Evolutionary conservation across 2,329 filamentous ascomycete genomes (phyloP), one percentile per base, ranked within the genome.

Genomic region (Thyridium curvatum): DNA sequence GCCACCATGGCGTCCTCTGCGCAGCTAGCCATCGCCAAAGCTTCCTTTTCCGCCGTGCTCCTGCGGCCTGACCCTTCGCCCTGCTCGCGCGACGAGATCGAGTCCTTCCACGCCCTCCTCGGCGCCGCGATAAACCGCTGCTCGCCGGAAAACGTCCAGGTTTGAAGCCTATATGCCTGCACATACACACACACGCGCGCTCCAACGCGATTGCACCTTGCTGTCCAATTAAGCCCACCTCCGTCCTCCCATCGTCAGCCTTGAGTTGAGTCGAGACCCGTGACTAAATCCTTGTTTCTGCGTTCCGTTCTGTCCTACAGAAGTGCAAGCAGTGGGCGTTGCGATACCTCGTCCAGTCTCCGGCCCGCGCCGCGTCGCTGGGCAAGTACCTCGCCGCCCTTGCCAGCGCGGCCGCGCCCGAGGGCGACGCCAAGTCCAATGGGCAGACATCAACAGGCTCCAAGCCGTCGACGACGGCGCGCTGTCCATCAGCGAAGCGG

Each of bases 301-400:
- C 40, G 34, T 42, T 52, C 52, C 42, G 51, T 49, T 43, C 44
- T 46, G 42, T 60, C 49, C 50, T 42, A 65, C 77, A 94, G 89
- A 85, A 79, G 71, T 90, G 86, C 75, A 94, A 90, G 75, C 72
- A 77, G 64, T 94, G 87, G 87, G 82, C 91, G 53, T 64, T 89
- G 56, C 73, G 74, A 52, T 77, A 88, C 66, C 69, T 91, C 56
- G 71, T 77, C 51, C 72, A 74, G 41, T 93, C 87, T 43, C 60
- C 74, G 41, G 68, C 73, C 49, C 81, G 88, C 51, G 73, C 79
- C 47, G 65, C 69, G 42, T 76, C 82, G 32, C 66, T 94, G 48
- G 84, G 78, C 50, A 90, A 87, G 62, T 94, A 87, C 61, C 66
- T 94, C 46, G 72, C 74, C 44, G 78, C 82, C 35, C 65, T 91